Evolutionary conservation across 805 yeast species (phyloP), one percentile per base, ranked within the genome.

Genomic region (Candida fluviatilis): DNA sequence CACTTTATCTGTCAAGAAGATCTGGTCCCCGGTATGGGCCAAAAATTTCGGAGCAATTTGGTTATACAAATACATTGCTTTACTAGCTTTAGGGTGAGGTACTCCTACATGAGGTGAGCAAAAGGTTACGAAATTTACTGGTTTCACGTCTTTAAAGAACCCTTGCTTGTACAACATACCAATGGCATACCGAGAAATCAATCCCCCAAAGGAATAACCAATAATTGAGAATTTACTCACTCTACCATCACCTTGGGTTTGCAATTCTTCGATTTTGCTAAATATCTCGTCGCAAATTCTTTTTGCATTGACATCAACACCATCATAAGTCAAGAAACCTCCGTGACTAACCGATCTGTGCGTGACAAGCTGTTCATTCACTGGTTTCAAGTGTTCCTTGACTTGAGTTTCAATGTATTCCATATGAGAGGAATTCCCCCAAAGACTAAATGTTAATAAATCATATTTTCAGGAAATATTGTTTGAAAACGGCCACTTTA

Each of bases 281-380:
- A 47, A 28, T 35, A 88, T 79, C 58, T 88, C 95, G 37, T 73
- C 73, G 1, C 84, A 79, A 5, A 85, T 82, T 16, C 95, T 66
- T 35, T 78, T 68, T 1, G 95, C 95, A 52, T 93, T 86, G 18
- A 86, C 78, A 47, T 87, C 95, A 16, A 87, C 78, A 2, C 96
- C 96, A 53, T 88, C 96, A 49, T 86, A 82, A 2, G 95, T 88
- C 51, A 76, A 75, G 54, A 78, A 84, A 5, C 90, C 91, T 39
- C 77, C 73, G 51, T 84, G 87, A 1, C 82, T 68, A 12, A 70
- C 71, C 0, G 87, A 70, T 32, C 73, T 66, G 49, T 78, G 74
- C 16, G 77, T 71, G 2, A 72, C 55, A 1, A 62, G 25, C n/a
- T 48, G 40, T 15, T 56, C 61, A 10, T 43, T 33, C 11, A 43